Evolutionary conservation across 2,329 filamentous ascomycete species (phyloP), one percentile per base, ranked within the genome.

Genomic region (Elsinoe necatrix): DNA sequence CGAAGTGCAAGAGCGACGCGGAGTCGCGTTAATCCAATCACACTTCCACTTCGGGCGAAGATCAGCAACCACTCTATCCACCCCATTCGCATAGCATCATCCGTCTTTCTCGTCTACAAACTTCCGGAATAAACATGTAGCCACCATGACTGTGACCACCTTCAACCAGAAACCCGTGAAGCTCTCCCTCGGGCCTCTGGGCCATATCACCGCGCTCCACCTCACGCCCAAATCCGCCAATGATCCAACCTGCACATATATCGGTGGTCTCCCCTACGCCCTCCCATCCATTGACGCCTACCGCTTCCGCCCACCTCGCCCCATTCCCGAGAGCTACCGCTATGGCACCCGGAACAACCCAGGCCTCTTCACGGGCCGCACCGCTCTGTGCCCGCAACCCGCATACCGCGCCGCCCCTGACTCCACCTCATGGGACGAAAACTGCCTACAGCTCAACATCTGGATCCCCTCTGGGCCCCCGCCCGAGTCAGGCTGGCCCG

Each of bases 391-490:
- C 64, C 80, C 80, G 0, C 80, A 83, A 61, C 74, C 76, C 1
- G 63, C 64, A 0, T 65, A 66, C 16, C 35, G 43, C n/a, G 23
- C 45, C 34, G 14, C 55, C 25, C 43, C 54, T 1, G 60, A 64
- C n/a, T 59, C 58, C 6, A 48, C 62, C 1, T 58, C 66, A 3
- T 73, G 71, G 65, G 71, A 73, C 50, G 80, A 83, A 61, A 77
- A 82, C 64, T 82, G 80, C 59, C 71, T 81, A 59, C 77, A 81
- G 60, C 68, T 72, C 52, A 82, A 81, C 63, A 69, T 83, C 4
- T 82, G 77, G 73, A 70, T 80, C 37, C 80, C 80, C 2, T 61
- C 66, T 18, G 78, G 74, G 4, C 64, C 71, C n/a, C 61, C 68
- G 16, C 76, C 75, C 31, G 68, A 62, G 27, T 20, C 18, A 16